phyloP scores from a whole-genome alignment of 2,329 filamentous ascomycete species.

The Davidsoniella eucalypti region DNA sequence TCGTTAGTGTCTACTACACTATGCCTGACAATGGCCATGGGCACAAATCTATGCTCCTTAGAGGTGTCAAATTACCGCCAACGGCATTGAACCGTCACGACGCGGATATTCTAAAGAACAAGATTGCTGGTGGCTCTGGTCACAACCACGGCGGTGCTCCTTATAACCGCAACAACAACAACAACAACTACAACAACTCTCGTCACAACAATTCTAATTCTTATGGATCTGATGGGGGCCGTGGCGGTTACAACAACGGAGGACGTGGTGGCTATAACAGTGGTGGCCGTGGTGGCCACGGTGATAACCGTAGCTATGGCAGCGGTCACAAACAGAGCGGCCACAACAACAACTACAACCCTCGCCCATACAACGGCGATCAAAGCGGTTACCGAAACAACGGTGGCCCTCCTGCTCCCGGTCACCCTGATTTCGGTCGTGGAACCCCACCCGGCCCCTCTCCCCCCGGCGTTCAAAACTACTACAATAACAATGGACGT shows the following conservation, averaged over 20 bases:
- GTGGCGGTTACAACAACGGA: constrained; percentile 15
- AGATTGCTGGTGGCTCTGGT: constrained; percentile 43
- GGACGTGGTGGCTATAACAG: neutral
- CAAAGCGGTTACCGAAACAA: constrained; percentile 17
- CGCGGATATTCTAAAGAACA: constrained; percentile 53
- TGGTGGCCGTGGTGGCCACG: neutral
- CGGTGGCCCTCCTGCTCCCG: constrained; percentile 30
- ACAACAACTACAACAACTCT: constrained; percentile 6
- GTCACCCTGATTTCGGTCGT: constrained; percentile 26
- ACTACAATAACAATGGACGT: constrained; percentile 11
- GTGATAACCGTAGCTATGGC: neutral
- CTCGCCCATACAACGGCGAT: constrained; percentile 8
- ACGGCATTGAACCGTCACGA: constrained; percentile 61
- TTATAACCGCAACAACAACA: constrained; percentile 25
- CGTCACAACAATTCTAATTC: constrained; percentile 7
- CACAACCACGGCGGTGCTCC: constrained; percentile 50
- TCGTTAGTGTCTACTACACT: constrained; percentile 60
- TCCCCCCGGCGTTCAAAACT: constrained; percentile 18
- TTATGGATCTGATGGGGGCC: constrained; percentile 26
- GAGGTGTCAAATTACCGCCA: constrained; percentile 58
- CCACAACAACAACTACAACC: constrained; percentile 15
- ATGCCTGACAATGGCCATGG: constrained; percentile 55
- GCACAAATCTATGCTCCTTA: constrained; percentile 89
- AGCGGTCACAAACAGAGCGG: constrained; percentile 7
- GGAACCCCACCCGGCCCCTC: constrained; percentile 28